Evolutionary conservation across 805 yeast species (phyloP).

Genomic region (Kodamaea leandrae): DNA sequence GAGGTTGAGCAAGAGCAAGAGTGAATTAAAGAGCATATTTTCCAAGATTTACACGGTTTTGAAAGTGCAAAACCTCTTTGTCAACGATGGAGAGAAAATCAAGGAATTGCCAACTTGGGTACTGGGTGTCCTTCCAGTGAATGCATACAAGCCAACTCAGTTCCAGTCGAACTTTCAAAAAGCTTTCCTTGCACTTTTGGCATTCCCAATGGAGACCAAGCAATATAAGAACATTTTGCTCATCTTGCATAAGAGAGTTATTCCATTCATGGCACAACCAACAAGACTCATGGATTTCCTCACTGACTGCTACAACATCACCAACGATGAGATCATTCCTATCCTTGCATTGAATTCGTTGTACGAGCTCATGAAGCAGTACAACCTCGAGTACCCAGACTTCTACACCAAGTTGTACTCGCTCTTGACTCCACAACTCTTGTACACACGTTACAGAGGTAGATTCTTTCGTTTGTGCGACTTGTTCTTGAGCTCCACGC

Average conservation of each 20-base stretch:
- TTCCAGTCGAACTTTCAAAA: slow-evolving; percentile 70
- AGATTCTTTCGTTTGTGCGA: slow-evolving; percentile 87
- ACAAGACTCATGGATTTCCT: slow-evolving; percentile 88
- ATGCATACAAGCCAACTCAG: slow-evolving; percentile 35
- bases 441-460: slow-evolving; percentile 78
- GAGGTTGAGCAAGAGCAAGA: slow-evolving; percentile 16
- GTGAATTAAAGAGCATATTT: slow-evolving; percentile 23
- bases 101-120: slow-evolving; percentile 27
- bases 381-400: slow-evolving; percentile 88
- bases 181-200: slow-evolving; percentile 59
- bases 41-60: slow-evolving; percentile 42
- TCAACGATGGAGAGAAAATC: slow-evolving; percentile 29
- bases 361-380: slow-evolving; percentile 76
- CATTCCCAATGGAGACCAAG: slow-evolving; percentile 42
- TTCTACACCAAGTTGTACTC: slow-evolving; percentile 81
- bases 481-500: slow-evolving; percentile 80
- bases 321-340: slow-evolving; percentile 49
- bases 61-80: slow-evolving; percentile 23
- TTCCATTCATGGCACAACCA: slow-evolving; percentile 79
- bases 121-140: slow-evolving; percentile 35
- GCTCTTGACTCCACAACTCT: slow-evolving; percentile 67
- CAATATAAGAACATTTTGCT: slow-evolving; percentile 71
- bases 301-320: slow-evolving; percentile 72
- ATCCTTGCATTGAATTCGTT: slow-evolving; percentile 83
- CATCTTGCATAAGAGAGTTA: slow-evolving; percentile 77